A percentile compares a stretch with the other conserved stretches of the same genome.
Conservation (phyloP, 2,329 filamentous ascomycete genomes). For the Ceratocystis destructans region DNA sequence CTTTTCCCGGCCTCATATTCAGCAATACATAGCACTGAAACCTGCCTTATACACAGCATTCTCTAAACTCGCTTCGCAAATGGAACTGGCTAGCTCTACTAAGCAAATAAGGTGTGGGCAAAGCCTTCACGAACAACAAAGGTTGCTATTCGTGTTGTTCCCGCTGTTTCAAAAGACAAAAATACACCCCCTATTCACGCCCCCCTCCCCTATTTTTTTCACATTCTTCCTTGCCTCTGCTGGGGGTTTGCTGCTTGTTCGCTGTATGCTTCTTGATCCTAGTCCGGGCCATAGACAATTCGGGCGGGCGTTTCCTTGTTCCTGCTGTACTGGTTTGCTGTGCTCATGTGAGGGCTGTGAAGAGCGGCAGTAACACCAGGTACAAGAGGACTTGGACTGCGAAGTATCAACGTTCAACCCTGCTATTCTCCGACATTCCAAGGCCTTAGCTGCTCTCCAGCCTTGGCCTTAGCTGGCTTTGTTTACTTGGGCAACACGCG, state of each 20-base stretch:
- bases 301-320: not conserved
- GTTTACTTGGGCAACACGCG: not conserved
- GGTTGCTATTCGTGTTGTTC: not conserved
- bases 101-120: not conserved
- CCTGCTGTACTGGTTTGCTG: not conserved
- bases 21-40: not conserved
- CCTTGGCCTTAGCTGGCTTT: not conserved
- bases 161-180: not conserved
- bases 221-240: not conserved
- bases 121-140: not conserved
- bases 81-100: not conserved
- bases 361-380: not conserved
- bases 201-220: not conserved
- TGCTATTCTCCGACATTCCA: slow-evolving; percentile 1
- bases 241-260: not conserved
- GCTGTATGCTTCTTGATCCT: slow-evolving; percentile 7
- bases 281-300: not conserved
- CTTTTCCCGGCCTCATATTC: not conserved
- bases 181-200: not conserved
- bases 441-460: not conserved
- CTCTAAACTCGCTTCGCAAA: not conserved
- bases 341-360: not conserved
- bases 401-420: not conserved
- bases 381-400: not conserved
- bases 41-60: not conserved